Percentiles rank a stretch among this genome's conserved stretches.
Conservation (phyloP, 371 early-diverging fungal species). For the Choanephora cucurbitarum region DNA sequence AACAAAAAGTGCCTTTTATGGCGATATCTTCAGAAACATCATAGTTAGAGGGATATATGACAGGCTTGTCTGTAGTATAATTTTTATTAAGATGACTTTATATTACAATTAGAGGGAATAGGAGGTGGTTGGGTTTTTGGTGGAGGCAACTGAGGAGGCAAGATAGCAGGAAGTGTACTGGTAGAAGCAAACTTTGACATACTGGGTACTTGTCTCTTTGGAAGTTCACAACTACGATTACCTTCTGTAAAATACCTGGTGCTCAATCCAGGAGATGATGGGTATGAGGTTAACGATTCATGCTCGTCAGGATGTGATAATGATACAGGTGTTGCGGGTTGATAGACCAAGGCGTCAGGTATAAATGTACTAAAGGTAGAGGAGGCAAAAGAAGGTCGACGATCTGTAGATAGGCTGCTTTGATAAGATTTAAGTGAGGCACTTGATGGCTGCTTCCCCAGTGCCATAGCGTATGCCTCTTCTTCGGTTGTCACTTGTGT, state of each 20-base stretch:
- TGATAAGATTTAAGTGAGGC: constrained; percentile 1
- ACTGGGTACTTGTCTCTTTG: constrained; percentile 2
- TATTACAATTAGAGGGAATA: constrained; percentile 17
- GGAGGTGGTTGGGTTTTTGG: constrained; percentile 27
- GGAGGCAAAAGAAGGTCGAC: neutral
- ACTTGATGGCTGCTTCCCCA: neutral
- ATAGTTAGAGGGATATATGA: no score
- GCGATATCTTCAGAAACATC: no score
- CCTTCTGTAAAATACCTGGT: neutral
- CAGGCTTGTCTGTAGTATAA: no score
- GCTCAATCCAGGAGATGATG: neutral
- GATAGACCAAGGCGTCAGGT: neutral
- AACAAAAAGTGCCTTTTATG: no score
- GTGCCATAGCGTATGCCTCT: constrained; percentile 14
- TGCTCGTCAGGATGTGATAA: neutral
- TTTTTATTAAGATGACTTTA: constrained; percentile 1
- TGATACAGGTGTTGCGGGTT: constrained; percentile 10
- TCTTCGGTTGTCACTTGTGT: constrained; percentile 21
- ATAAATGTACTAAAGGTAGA: neutral
- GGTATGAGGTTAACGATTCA: constrained; percentile 1
- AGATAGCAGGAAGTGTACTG: neutral
- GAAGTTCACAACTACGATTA: neutral
- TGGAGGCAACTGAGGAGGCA: constrained; percentile 30
- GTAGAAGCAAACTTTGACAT: neutral
- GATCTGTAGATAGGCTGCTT: constrained; percentile 2